These are phyloP conservation scores for Aspergillus brasiliensis DNA, from an alignment of 2,329 filamentous ascomycete species.

Conservation along the genomic window DNA sequence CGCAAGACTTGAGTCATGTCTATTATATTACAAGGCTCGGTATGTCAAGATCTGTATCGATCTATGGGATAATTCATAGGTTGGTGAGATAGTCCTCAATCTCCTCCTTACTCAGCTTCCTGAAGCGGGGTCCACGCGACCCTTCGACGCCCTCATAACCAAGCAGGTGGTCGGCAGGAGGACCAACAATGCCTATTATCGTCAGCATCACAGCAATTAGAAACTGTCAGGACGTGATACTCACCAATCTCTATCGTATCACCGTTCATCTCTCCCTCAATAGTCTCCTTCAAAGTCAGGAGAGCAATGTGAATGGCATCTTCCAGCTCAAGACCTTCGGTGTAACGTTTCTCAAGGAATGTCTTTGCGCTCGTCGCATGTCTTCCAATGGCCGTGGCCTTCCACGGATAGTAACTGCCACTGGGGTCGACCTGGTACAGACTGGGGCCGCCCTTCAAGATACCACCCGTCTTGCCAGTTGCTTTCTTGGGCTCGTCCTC, in stretches of 20 bases:
- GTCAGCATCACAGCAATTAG: background rate
- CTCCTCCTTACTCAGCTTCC: conserved; percentile 87
- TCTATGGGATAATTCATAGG: conserved; percentile 62
- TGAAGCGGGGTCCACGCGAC: conserved; percentile 46
- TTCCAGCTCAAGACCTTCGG: conserved; percentile 92
- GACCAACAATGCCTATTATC: conserved; percentile 80
- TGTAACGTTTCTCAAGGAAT: conserved; percentile 98
- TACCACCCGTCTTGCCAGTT: conserved; percentile 87
- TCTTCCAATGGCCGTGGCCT: conserved; percentile 98
- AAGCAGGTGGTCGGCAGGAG: conserved; percentile 88
- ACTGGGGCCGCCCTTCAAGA: conserved; percentile 93
- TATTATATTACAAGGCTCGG: conserved; percentile 31
- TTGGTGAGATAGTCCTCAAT: conserved; percentile 99
- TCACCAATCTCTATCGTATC: conserved; percentile 97
- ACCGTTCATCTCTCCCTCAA: conserved; percentile 98
- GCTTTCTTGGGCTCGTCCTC: conserved; percentile 68
- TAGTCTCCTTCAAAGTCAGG: conserved; percentile 96
- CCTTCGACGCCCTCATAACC: conserved; percentile 65
- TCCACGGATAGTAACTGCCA: conserved; percentile 98
- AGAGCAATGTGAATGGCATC: conserved; percentile 98
- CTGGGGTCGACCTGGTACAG: conserved; percentile 99
- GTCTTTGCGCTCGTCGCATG: conserved; percentile 98
- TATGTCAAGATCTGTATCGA: conserved; percentile 17
- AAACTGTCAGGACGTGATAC: conserved; percentile 31
- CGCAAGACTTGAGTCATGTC: conserved; percentile 27